Percentiles rank a stretch among this genome's conserved stretches.
These are phyloP conservation scores for Phytopythium aichiense DNA, from an alignment of 352 stramenopile genomes.

Conservation along the genomic window DNA sequence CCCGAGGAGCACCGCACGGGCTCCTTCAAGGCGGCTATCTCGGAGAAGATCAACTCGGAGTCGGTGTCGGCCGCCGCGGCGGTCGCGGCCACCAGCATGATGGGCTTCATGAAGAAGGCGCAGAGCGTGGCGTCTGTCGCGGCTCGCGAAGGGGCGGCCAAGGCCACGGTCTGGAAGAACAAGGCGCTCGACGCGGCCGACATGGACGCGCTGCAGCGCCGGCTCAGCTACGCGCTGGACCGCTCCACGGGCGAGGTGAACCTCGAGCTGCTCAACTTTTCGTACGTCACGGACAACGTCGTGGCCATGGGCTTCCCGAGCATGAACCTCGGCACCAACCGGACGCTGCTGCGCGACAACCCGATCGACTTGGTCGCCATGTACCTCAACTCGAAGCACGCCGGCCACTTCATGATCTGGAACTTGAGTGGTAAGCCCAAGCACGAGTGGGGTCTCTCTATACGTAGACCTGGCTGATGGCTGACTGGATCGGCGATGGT, in stretches of 20 bases:
- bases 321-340: constrained; percentile 77
- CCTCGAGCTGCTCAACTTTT: constrained; percentile 88
- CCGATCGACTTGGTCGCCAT: constrained; percentile 90
- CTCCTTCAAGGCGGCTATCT: constrained; percentile 52
- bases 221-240: constrained; percentile 77
- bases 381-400: constrained; percentile 93
- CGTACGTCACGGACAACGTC: constrained; percentile 86
- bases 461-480: not conserved
- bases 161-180: constrained; percentile 68
- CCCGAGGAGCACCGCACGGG: constrained; percentile 36
- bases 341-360: constrained; percentile 80
- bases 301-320: constrained; percentile 91
- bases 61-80: constrained; percentile 57
- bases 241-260: constrained; percentile 77
- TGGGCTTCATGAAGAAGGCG: constrained; percentile 83
- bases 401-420: constrained; percentile 97
- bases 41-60: constrained; percentile 69
- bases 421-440: constrained; percentile 86
- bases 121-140: constrained; percentile 67
- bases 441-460: not conserved
- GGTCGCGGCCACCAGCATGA: constrained; percentile 67
- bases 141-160: constrained; percentile 70
- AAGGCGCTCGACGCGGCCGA: constrained; percentile 73
- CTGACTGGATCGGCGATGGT: not conserved
- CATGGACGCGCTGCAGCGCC: constrained; percentile 83